These are phyloP conservation scores for Daedaleopsis nitida DNA, from an alignment of 768 basidiomycete genomes.

Conservation along the genomic window DNA sequence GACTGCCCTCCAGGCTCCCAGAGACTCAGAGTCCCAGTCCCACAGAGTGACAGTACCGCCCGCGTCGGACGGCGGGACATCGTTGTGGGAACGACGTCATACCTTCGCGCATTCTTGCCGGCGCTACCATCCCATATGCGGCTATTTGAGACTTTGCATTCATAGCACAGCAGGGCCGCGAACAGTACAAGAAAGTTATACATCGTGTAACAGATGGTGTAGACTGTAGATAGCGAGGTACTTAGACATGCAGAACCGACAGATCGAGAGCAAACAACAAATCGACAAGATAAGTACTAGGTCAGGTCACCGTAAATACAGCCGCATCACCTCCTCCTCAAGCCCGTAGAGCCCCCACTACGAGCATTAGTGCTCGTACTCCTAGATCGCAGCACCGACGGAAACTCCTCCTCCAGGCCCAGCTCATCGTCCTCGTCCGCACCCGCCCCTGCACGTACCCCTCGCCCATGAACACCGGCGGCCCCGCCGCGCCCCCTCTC, in stretches of 20 bases:
- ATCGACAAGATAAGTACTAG: conserved; percentile 3
- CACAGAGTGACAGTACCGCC: not conserved
- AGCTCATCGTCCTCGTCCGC: conserved; percentile 22
- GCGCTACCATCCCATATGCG: too few relatives aligned
- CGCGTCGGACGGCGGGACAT: not conserved
- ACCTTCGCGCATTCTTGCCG: too few relatives aligned
- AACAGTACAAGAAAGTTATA: not conserved
- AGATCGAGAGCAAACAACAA: conserved; percentile 20
- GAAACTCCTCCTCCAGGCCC: not conserved
- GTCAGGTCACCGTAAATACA: not conserved
- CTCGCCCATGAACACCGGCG: conserved; percentile 69
- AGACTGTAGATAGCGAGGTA: not conserved
- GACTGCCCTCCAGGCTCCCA: too few relatives aligned
- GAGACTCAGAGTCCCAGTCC: too few relatives aligned
- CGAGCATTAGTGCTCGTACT: not conserved
- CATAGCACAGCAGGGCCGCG: too few relatives aligned
- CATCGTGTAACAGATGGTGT: not conserved
- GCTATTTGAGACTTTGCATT: too few relatives aligned
- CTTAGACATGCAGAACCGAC: conserved; percentile 7
- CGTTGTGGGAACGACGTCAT: too few relatives aligned
- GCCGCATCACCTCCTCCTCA: conserved; percentile 1
- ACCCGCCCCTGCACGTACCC: conserved; percentile 63
- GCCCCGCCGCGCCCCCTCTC: conserved; percentile 73
- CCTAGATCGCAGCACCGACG: conserved; percentile 3
- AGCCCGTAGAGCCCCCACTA: conserved; percentile 4